Percentiles rank a stretch among this genome's conserved stretches.
Conservation (phyloP, 2,329 filamentous ascomycete species). For the Fusarium staphyleae region DNA sequence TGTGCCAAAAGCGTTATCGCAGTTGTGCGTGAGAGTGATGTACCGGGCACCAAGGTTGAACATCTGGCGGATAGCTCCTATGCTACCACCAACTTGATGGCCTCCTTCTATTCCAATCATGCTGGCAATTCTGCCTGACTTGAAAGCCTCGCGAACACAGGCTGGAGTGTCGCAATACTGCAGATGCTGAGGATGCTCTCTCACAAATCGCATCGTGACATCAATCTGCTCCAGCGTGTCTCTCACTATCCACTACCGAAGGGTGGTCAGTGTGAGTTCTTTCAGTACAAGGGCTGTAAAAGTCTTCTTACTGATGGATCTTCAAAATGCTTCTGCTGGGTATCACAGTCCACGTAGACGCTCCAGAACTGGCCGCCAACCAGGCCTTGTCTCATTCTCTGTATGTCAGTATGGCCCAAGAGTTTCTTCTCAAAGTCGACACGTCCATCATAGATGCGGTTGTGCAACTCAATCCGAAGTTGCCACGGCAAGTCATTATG, state of each 20-base stretch:
- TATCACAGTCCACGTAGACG: slow-evolving; percentile 38
- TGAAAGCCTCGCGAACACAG: slow-evolving; percentile 43
- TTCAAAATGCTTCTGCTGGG: slow-evolving; percentile 33
- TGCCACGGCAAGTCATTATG: slow-evolving; percentile 44
- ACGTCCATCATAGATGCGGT: slow-evolving; percentile 28
- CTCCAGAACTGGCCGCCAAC: slow-evolving; percentile 45
- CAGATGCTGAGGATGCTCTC: slow-evolving; percentile 33
- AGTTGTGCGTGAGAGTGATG: slow-evolving; percentile 47
- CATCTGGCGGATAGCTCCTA: slow-evolving; percentile 46
- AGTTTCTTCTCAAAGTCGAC: slow-evolving; percentile 24
- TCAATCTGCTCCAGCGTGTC: slow-evolving; percentile 45
- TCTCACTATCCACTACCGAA: slow-evolving; percentile 9
- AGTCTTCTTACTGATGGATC: slow-evolving; percentile 29
- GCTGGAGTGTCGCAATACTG: slow-evolving; percentile 39
- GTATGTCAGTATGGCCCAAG: slow-evolving; percentile 40
- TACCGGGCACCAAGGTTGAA: slow-evolving; percentile 50
- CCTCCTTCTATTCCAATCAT: slow-evolving; percentile 49
- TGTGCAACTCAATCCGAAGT: slow-evolving; percentile 42
- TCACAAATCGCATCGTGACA: slow-evolving; percentile 41
- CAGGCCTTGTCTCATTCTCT: slow-evolving; percentile 38
- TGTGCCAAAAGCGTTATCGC: slow-evolving; percentile 43
- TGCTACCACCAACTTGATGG: slow-evolving; percentile 46
- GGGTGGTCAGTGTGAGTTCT: background rate
- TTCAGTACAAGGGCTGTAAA: too few species aligned
- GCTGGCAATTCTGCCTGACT: slow-evolving; percentile 43